Evolutionary conservation across 176 grass and related monocot species (phyloP), one percentile per base, ranked within the genome.

Genomic region (Cenchrus fungigraminus): DNA sequence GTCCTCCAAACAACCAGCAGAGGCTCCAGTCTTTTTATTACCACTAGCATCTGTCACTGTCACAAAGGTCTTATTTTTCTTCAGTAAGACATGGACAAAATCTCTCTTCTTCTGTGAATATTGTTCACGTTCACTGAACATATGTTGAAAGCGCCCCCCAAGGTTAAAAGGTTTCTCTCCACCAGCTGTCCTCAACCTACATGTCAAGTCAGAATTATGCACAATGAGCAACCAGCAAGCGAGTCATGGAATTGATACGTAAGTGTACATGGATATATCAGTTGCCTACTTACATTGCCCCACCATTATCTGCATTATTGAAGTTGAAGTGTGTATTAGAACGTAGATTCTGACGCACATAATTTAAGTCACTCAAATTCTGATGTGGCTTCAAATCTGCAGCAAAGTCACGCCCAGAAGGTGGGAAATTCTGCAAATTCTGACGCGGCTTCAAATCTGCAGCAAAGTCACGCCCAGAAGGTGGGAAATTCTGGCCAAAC

Each of bases 41-140:
- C 87, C 81, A 40, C 15, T 68, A 61, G 76, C 47, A 25, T 89
- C 74, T 67, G 81, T 89, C 87, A 84, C 68, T 0, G 59, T 89
- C 54, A 88, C 73, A 78, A 88, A 88, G 53, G 86, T 83, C 62
- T 88, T 85, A 0, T 89, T 85, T 80, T 9, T 79, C 68, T 66
- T 79, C 16, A 68, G 47, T 25, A 76, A 74, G 25, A 75, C 53
- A 80, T 89, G 82, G 49, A 85, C 31, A 45, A 83, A 77, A 83
- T 68, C 65, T 60, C 34, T 80, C 61, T 76, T 82, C 40, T 15
- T 87, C 71, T 17, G 17, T 37, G 76, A 37, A 61, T 31, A 42
- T 42, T 86, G 84, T 12, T 71, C 59, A 15, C 17, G 22, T 15
- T 61, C 43, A 1, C 25, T n/a, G 1, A 22, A 71, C 25, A 6